Evolutionary conservation across 176 grass and related monocot species (phyloP).

Genomic region (Tillandsia leiboldiana): DNA sequence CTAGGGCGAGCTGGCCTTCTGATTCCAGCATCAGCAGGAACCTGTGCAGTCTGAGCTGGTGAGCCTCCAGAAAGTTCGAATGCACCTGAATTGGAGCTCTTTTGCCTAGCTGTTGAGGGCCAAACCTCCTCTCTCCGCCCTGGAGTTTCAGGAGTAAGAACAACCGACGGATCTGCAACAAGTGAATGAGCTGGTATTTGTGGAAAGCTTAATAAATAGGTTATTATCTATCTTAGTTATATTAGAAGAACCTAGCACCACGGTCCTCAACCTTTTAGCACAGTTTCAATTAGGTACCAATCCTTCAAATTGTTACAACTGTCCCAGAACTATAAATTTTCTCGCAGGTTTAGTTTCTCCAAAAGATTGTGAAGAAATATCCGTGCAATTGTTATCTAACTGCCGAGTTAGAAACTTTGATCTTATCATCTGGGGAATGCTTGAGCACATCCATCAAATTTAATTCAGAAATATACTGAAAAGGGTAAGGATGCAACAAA

Average conservation of each 20-base stretch:
- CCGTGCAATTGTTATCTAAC: too few species aligned
- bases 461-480: background rate
- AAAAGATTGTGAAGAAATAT: too few species aligned
- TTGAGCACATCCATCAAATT: too few species aligned
- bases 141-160: conserved; percentile 79
- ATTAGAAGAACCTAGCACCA: background rate
- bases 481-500: background rate
- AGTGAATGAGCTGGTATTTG: conserved; percentile 80
- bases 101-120: conserved; percentile 44
- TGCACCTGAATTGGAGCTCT: conserved; percentile 21
- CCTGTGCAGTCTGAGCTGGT: conserved; percentile 32
- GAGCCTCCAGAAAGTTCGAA: conserved; percentile 48
- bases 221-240: conserved; percentile 10
- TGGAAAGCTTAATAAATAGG: conserved; percentile 37
- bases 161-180: conserved; percentile 36
- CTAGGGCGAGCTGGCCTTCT: conserved; percentile 26
- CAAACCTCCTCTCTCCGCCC: conserved; percentile 59
- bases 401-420: too few species aligned
- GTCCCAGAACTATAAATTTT: too few species aligned
- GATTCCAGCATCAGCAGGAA: conserved; percentile 40
- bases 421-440: too few species aligned
- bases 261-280: background rate
- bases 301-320: background rate
- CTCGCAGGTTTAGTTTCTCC: too few species aligned
- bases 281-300: background rate